Evolutionary conservation across 371 early-diverging fungal genomes (phyloP).

Genomic region (Apophysomyces ossiformis): DNA sequence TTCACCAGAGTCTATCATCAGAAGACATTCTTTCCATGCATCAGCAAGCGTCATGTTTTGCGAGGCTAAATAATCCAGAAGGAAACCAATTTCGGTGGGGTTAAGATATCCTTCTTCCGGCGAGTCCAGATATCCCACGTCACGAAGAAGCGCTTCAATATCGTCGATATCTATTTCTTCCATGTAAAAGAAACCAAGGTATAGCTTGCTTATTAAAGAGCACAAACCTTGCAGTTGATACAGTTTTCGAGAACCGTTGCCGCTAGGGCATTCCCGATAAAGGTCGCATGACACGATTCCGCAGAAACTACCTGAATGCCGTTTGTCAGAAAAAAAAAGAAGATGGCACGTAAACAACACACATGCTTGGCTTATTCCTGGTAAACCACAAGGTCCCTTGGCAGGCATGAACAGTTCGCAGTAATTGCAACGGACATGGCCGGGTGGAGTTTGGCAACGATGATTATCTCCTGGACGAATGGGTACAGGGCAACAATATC

Average conservation of each 20-base stretch:
- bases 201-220: background rate
- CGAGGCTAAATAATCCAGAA: slow-evolving; percentile 10
- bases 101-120: slow-evolving; percentile 30
- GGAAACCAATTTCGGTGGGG: slow-evolving; percentile 13
- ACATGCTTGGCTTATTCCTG: slow-evolving; percentile 23
- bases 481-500: slow-evolving; percentile 16
- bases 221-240: slow-evolving; percentile 21
- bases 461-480: slow-evolving; percentile 6
- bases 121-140: slow-evolving; percentile 15
- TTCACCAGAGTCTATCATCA: slow-evolving; percentile 19
- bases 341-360: background rate
- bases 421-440: slow-evolving; percentile 21
- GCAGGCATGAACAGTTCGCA: slow-evolving; percentile 26
- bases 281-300: slow-evolving; percentile 26
- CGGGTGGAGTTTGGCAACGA: slow-evolving; percentile 15
- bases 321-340: background rate
- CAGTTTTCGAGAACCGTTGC: slow-evolving; percentile 14
- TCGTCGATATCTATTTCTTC: slow-evolving; percentile 13
- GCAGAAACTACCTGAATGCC: slow-evolving; percentile 25
- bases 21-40: slow-evolving; percentile 25
- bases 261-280: slow-evolving; percentile 24
- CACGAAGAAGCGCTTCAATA: background rate
- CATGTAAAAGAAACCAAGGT: background rate
- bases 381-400: slow-evolving; percentile 12
- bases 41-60: slow-evolving; percentile 16